phyloP scores from a whole-genome alignment of 2,329 filamentous ascomycete species.

The Monilinia fructigena region DNA sequence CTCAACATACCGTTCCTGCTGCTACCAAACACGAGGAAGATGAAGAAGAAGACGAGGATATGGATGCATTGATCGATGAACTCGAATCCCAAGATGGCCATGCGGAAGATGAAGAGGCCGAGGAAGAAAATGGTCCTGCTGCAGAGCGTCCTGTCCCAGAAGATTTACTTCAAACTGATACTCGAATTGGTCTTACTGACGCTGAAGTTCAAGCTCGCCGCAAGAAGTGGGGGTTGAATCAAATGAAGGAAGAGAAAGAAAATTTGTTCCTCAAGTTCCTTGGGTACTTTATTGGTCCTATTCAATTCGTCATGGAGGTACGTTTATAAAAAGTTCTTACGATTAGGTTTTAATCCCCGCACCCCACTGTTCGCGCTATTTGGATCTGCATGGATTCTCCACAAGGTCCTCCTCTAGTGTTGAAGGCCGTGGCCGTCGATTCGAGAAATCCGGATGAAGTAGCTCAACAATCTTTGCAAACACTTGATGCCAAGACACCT shows the following conservation, averaged over 20 bases:
- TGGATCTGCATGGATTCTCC: slow-evolving; percentile 18
- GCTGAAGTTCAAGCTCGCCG: slow-evolving; percentile 62
- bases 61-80: slow-evolving; percentile 83
- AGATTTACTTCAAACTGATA: slow-evolving; percentile 75
- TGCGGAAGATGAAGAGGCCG: slow-evolving; percentile 61
- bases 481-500: neutral
- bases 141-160: slow-evolving; percentile 64
- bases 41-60: slow-evolving; percentile 78
- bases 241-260: slow-evolving; percentile 90
- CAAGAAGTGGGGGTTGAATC: slow-evolving; percentile 78
- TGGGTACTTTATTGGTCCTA: slow-evolving; percentile 81
- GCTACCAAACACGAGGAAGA: slow-evolving; percentile 45
- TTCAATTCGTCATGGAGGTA: slow-evolving; percentile 93
- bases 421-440: neutral
- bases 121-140: slow-evolving; percentile 49
- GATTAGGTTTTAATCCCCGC: slow-evolving; percentile 21
- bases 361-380: slow-evolving; percentile 8
- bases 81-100: slow-evolving; percentile 78
- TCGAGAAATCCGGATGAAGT: neutral
- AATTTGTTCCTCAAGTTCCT: slow-evolving; percentile 80
- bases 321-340: slow-evolving; percentile 37
- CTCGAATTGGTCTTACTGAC: slow-evolving; percentile 68
- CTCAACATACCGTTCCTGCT: slow-evolving; percentile 30
- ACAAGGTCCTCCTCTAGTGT: slow-evolving; percentile 7
- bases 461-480: neutral